These are phyloP conservation scores for Ophiostoma piceae DNA, from an alignment of 2,329 filamentous ascomycete species.

Conservation along the genomic window DNA sequence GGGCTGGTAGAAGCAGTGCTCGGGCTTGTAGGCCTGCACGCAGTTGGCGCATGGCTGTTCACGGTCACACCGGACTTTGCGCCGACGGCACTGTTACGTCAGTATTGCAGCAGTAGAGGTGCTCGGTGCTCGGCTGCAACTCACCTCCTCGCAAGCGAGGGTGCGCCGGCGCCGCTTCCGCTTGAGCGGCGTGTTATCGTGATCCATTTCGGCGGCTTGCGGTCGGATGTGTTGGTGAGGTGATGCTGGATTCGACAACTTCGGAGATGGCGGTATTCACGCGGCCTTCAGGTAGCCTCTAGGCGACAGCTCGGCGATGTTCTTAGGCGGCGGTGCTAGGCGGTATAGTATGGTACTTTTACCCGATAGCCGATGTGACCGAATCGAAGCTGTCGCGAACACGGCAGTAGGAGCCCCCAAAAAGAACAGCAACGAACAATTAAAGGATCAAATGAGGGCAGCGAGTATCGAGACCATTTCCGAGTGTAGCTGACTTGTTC, in stretches of 20 bases:
- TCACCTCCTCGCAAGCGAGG: slow-evolving; percentile 39
- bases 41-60: slow-evolving; percentile 41
- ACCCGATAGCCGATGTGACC: slow-evolving; percentile 2
- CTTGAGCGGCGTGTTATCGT: slow-evolving; percentile 21
- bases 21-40: slow-evolving; percentile 32
- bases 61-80: slow-evolving; percentile 43
- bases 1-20: slow-evolving; percentile 27
- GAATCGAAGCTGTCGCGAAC: background rate
- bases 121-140: background rate
- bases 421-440: background rate
- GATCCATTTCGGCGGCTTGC: slow-evolving; percentile 19
- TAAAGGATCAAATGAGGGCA: background rate
- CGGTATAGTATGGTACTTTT: background rate
- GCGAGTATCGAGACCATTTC: background rate
- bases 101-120: background rate
- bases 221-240: background rate
- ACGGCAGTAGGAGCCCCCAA: background rate
- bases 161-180: slow-evolving; percentile 27
- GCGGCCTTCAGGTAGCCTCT: background rate
- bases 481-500: background rate
- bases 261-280: slow-evolving; percentile 8
- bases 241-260: background rate
- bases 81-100: slow-evolving; percentile 36
- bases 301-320: background rate
- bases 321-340: background rate